Evolutionary conservation across 2,329 filamentous ascomycete species (phyloP), one percentile per base, ranked within the genome.

Genomic region (Capronia epimyces): DNA sequence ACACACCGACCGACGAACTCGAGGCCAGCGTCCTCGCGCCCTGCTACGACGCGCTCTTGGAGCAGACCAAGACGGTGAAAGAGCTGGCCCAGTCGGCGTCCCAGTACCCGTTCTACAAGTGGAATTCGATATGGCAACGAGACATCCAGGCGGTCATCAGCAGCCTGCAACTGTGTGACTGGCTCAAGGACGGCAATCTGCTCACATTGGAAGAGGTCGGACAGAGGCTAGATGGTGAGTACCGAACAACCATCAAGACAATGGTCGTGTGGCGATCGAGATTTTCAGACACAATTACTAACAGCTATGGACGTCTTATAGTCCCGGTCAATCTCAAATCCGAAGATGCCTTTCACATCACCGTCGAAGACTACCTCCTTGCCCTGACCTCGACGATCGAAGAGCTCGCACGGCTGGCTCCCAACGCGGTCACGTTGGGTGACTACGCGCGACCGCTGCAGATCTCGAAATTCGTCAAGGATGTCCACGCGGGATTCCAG

Each of bases 91-190:
- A 77, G 48, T 79, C 87, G 48, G 89, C 90, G 1, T 90, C 89
- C 21, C 79, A 87, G 66, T 85, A 94, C 64, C 91, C 93, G 0
- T 98, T 97, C 76, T 98, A 97, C 82, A 96, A 95, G 79, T 96
- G 94, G 75, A 96, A 96, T 70, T 74, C 77, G 50, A 81, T 89
- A 67, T 98, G 93, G 93, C 80, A 82, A 22, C 81, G 88, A 52
- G 82, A 87, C 63, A 73, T 96, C 48, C 91, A 97, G 69, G 88
- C 87, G 67, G 80, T 87, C 84, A 79, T 97, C 12, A 89, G 89
- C 46, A 89, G 88, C 24, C 77, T 89, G 61, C 72, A 69, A 60
- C 63, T 80, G 78, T 60, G 71, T 72, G 62, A 75, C 70, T 64
- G 75, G 71, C 27, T 75, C 69, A 61, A 76, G 77, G 66, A 70